Conservation (phyloP, 164 flowering plant species). For the Piper longum region DNA sequence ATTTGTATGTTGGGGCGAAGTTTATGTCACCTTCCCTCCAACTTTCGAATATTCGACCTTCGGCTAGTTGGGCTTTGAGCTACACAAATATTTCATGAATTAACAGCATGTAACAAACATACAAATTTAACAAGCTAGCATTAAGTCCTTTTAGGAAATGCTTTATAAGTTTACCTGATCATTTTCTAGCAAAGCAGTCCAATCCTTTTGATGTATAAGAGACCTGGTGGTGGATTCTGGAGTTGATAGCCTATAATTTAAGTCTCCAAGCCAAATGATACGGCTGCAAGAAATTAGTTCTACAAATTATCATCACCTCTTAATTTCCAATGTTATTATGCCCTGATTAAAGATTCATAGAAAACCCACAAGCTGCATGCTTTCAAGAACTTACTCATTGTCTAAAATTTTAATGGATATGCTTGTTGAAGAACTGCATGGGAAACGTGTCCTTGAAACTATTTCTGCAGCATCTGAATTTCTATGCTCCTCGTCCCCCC, state of each 20-base stretch:
- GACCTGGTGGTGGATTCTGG: conserved; percentile 17
- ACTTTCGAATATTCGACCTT: conserved; percentile 46
- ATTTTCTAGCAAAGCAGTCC: conserved; percentile 16
- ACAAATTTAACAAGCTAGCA: neutral
- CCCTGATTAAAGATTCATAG: no score
- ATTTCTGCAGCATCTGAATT: conserved; percentile 45
- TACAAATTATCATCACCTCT: no score
- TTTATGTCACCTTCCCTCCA: conserved; percentile 68
- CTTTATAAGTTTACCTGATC: conserved; percentile 16
- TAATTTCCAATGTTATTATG: no score
- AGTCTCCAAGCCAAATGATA: conserved; percentile 24
- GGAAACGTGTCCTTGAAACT: conserved; percentile 39
- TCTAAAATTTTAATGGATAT: conserved; percentile 48
- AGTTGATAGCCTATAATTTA: conserved; percentile 24
- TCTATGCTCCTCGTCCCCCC: conserved; percentile 40
- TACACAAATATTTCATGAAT: conserved; percentile 10
- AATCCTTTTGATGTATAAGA: conserved; percentile 15
- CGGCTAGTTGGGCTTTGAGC: conserved; percentile 30
- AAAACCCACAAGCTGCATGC: no score
- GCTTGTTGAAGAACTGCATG: conserved; percentile 30
- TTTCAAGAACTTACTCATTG: conserved; percentile 40
- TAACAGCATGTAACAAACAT: neutral
- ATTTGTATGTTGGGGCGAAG: conserved; percentile 82
- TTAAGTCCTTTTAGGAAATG: no score
- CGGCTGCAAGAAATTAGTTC: conserved; percentile 12